Percentiles rank a stretch among this genome's conserved stretches.
Evolutionary conservation across 2,329 filamentous ascomycete genomes (phyloP).

Genomic region (Cladophialophora exuberans): DNA sequence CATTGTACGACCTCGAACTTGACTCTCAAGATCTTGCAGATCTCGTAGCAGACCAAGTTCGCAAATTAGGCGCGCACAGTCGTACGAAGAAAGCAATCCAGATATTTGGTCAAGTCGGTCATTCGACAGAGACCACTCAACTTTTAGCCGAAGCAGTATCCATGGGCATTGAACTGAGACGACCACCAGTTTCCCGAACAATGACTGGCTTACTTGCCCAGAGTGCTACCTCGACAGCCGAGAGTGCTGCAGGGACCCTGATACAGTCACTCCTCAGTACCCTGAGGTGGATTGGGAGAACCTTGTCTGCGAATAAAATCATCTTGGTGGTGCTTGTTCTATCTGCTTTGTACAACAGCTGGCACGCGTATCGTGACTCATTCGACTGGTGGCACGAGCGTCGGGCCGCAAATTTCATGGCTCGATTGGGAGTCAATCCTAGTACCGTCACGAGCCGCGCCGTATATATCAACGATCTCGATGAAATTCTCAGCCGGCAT

Average conservation of each 20-base stretch:
- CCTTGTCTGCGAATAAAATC: slow-evolving; percentile 72
- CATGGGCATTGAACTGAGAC: slow-evolving; percentile 59
- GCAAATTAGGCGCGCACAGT: slow-evolving; percentile 49
- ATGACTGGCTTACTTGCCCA: slow-evolving; percentile 74
- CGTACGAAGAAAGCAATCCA: slow-evolving; percentile 53
- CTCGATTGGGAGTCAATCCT: slow-evolving; percentile 75
- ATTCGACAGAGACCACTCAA: slow-evolving; percentile 54
- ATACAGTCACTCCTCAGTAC: slow-evolving; percentile 76
- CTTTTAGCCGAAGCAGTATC: slow-evolving; percentile 38
- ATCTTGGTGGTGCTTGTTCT: slow-evolving; percentile 70
- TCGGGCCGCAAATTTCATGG: slow-evolving; percentile 79
- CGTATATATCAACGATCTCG: slow-evolving; percentile 80
- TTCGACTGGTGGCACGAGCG: slow-evolving; percentile 85
- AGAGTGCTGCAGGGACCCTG: slow-evolving; percentile 74
- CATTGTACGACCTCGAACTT: slow-evolving; percentile 67
- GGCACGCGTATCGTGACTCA: slow-evolving; percentile 73
- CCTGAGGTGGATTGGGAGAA: slow-evolving; percentile 67
- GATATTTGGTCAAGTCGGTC: slow-evolving; percentile 53
- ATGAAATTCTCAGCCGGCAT: slow-evolving; percentile 53
- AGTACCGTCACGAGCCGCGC: slow-evolving; percentile 81
- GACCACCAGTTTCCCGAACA: slow-evolving; percentile 46
- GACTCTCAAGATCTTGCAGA: slow-evolving; percentile 54
- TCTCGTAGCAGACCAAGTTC: slow-evolving; percentile 53
- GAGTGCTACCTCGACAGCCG: slow-evolving; percentile 70
- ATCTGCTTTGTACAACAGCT: slow-evolving; percentile 73